These are phyloP conservation scores for Tillandsia fasciculata DNA, from an alignment of 176 grass and related monocot species.

Conservation along the genomic window DNA sequence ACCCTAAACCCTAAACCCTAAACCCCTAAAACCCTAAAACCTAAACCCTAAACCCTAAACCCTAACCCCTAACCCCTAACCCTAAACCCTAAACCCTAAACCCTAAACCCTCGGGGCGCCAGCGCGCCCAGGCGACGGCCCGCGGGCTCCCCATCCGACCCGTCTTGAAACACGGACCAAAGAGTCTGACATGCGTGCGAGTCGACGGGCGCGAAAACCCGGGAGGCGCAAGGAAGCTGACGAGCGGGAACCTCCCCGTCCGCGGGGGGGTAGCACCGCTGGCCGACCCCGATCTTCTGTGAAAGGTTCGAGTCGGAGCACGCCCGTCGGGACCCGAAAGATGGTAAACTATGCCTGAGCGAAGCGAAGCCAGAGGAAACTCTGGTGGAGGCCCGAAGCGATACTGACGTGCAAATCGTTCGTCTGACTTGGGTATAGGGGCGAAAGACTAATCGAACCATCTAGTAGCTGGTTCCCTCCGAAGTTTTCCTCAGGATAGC, in stretches of 20 bases:
- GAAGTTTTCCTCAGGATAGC: constrained; percentile 48
- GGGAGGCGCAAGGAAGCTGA: neutral
- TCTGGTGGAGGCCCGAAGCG: constrained; percentile 43
- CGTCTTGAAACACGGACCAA: constrained; percentile 39
- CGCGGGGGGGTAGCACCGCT: too few relatives aligned
- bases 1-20: too few relatives aligned
- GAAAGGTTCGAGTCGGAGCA: constrained; percentile 72
- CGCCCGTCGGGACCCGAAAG: constrained; percentile 8
- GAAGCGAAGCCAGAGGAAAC: constrained; percentile 21
- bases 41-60: too few relatives aligned
- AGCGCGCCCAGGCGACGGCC: constrained; percentile 1
- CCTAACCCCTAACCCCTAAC: too few relatives aligned
- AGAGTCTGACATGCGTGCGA: constrained; percentile 25
- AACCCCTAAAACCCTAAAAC: too few relatives aligned
- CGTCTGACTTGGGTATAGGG: constrained; percentile 50
- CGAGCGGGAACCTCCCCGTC: too few relatives aligned
- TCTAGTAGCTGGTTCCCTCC: constrained; percentile 52
- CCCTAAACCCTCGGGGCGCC: too few relatives aligned
- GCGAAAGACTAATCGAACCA: constrained; percentile 53
- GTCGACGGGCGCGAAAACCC: constrained; percentile 11
- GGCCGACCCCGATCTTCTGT: constrained; percentile 1
- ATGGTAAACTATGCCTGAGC: neutral
- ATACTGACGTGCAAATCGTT: constrained; percentile 47
- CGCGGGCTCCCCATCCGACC: constrained; percentile 27
- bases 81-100: too few relatives aligned